Evolutionary conservation across 345 rosid species (phyloP).

Genomic region (Theobroma cacao): DNA sequence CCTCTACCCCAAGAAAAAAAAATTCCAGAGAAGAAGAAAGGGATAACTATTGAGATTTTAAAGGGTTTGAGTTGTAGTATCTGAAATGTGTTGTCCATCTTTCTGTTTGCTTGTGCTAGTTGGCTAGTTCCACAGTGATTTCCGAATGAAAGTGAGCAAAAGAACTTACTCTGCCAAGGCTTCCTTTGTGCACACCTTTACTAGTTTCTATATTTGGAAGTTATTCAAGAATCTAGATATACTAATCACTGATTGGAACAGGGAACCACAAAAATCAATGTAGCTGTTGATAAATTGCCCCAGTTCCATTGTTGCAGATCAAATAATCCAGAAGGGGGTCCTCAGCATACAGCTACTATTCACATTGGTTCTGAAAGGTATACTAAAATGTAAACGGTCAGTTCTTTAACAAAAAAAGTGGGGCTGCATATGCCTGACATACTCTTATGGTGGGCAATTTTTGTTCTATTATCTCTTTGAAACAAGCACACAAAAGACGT

Average conservation of each 20-base stretch:
- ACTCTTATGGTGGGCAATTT: not conserved
- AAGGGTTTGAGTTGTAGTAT: not conserved
- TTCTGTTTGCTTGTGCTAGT: not conserved
- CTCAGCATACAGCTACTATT: slow-evolving; percentile 56
- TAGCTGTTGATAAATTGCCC: slow-evolving; percentile 47
- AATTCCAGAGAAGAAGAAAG: no score
- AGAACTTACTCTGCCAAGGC: not conserved
- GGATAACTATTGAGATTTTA: no score
- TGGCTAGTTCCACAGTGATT: not conserved
- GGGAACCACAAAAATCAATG: slow-evolving; percentile 55
- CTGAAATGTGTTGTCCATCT: not conserved
- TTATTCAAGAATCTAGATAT: not conserved
- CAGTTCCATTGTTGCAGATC: slow-evolving; percentile 44
- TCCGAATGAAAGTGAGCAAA: not conserved
- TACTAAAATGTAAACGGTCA: slow-evolving; percentile 37
- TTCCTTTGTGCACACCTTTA: not conserved
- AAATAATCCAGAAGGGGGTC: slow-evolving; percentile 43
- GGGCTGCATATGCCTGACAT: not conserved
- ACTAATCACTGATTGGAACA: slow-evolving; percentile 21
- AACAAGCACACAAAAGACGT: not conserved
- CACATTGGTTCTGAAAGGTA: slow-evolving; percentile 59
- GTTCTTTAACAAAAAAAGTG: not conserved
- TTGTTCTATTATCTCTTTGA: not conserved
- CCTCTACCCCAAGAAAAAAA: no score
- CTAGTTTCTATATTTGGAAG: not conserved